Base-by-base conservation (phyloP, 345 rosid genomes). In the Gynandropsis gynandra region DNA sequence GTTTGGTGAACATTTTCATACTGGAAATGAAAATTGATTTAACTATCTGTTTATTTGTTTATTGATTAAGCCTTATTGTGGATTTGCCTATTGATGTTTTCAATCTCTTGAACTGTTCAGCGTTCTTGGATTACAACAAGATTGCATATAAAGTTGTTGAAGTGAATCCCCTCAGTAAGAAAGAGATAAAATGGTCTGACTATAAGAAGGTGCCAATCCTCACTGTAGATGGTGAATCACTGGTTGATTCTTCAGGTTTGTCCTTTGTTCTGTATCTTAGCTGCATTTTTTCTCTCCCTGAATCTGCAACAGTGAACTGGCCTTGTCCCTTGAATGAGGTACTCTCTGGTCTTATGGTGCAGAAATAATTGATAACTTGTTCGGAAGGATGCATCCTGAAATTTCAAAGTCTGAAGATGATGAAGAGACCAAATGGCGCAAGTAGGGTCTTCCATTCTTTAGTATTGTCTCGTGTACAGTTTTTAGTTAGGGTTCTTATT, bases 111-210 rank as follows among this genome's bases (percentile, higher is more conserved):
- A 18, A 3, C 14, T 8, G 4, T n/a, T 54, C 73, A 90, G 98
- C 96, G 4, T 87, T 90, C 72, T 72, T 87, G 81, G 96, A 92
- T 71, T 92, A 67, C 65, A 61, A 87, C 51, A 76, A 75, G 24
- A 80, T 92, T 51, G 85, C 95, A 0, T 85, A 92, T 83, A 84
- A 82, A 74, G 70, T 84, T 57, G 93, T 92, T 70, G 98, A 87
- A 70, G 98, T 87, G 58, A 80, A 87, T 62, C 95, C 96, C 16
- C 74, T 92, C 38, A 79, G 60, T 60, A 92, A 87, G 59, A 90
- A 87, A 58, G 96, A 90, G 75, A 82, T 90, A 49, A 90, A 84
- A 76, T 90, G 93, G 95, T 87, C 96, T 70, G 85, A 82, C 46
- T 87, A 87, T 67, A 84, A 79, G 83, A 90, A 90, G 71, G 98